phyloP scores from a whole-genome alignment of 768 basidiomycete genomes.

The Multifurca ochricompacta region DNA sequence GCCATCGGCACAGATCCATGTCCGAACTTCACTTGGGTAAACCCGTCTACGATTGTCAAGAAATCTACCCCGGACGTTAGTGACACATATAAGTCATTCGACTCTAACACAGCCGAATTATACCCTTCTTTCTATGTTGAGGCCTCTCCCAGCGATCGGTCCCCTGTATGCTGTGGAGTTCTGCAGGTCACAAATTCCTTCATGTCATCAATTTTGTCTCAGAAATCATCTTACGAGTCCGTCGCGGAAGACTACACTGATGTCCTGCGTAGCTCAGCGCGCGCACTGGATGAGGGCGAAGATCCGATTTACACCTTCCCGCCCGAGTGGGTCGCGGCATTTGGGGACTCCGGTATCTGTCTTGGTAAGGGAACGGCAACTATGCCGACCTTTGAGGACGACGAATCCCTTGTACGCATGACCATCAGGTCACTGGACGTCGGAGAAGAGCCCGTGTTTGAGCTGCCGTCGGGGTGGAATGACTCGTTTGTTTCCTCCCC shows the following conservation, averaged over 20 bases:
- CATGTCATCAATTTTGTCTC: background rate
- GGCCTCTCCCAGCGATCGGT: background rate
- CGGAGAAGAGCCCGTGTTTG: slow-evolving; percentile 12
- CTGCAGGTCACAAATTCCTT: background rate
- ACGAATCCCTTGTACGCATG: slow-evolving; percentile 9
- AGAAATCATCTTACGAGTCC: background rate
- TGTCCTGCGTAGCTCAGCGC: background rate
- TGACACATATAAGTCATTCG: background rate
- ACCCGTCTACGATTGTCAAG: background rate
- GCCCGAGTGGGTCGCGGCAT: background rate
- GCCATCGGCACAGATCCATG: background rate
- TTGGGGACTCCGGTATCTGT: background rate
- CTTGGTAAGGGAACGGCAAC: background rate
- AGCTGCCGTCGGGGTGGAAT: slow-evolving; percentile 10
- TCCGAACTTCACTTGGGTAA: slow-evolving; percentile 10
- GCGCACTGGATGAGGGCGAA: background rate
- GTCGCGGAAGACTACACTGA: background rate
- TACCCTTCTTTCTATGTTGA: background rate
- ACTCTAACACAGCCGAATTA: background rate
- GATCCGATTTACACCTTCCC: background rate
- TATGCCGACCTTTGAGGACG: background rate
- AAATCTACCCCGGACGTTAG: background rate
- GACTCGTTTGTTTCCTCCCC: background rate
- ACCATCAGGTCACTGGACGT: slow-evolving; percentile 11
- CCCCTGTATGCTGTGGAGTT: background rate